Base-by-base conservation (phyloP, 2,329 filamentous ascomycete genomes). In the Tricladium varicosporioides region DNA sequence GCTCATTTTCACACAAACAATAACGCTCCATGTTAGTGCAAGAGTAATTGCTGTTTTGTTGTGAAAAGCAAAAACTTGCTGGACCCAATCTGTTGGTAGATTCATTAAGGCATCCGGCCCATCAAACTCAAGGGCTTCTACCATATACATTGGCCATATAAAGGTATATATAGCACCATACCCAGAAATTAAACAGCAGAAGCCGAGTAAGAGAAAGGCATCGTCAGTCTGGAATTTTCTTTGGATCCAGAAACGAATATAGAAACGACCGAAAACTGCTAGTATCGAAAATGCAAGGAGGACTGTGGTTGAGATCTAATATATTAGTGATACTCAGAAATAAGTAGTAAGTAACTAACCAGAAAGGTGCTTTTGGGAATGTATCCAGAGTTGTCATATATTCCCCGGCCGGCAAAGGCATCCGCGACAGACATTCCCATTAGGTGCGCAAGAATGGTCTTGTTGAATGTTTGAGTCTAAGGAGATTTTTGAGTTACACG, bases 1-100 rank as follows among this genome's bases (percentile, higher is more conserved):
- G 43, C 52, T 54, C 4, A 54, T 42, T 32, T 54, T 54, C 5
- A 54, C 52, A 18, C 42, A 48, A 10, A 54, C 31, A 22, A 54
- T 54, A 4, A 45, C 43, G 5, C 19, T 9, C 52, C 52, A 54
- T 13, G 27, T 48, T 13, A 36, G 7, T 7, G 32, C 32, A 7
- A 7, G 8, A 7, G 32, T 8, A 8, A 36, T 36, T 13, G 32
- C 7, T 7, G 13, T 13, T 13, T 8, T 7, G 7, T 36, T 36
- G 32, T 36, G 32, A 36, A 8, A 36, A 7, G 8, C 13, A 36
- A 8, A 36, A 8, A 36, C 32, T 36, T 8, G 7, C 32, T 36
- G 8, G 8, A 36, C 7, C 32, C 32, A 36, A 13, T 36, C 13
- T 13, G 32, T 7, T 8, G 32, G 32, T 8, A 36, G 7, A 8